A percentile compares a stretch with the other conserved stretches of the same genome.
Conservation (phyloP, 2,329 filamentous ascomycete genomes). For the Xylaria sp. region DNA sequence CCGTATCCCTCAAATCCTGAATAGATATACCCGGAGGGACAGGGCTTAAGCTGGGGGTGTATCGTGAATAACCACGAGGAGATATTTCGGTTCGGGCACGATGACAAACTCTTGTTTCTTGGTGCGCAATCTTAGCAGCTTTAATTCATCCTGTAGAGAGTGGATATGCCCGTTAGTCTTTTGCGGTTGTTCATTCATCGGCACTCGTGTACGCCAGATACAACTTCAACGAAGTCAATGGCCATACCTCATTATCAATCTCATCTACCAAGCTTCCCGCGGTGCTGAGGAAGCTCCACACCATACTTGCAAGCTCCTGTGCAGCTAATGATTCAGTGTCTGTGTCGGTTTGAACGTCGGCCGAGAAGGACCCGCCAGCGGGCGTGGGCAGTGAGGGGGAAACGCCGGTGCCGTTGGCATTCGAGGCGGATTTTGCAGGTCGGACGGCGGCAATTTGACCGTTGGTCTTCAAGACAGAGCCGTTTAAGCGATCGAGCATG, state of each 20-base stretch:
- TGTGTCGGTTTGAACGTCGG: slow-evolving; percentile 54
- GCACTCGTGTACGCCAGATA: background rate
- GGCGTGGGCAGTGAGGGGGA: slow-evolving; percentile 44
- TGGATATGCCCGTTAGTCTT: slow-evolving; percentile 20
- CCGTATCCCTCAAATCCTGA: slow-evolving; percentile 4
- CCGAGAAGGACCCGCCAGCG: slow-evolving; percentile 55
- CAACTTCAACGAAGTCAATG: slow-evolving; percentile 5
- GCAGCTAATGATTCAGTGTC: slow-evolving; percentile 66
- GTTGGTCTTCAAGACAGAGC: slow-evolving; percentile 78
- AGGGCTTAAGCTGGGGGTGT: slow-evolving; percentile 71
- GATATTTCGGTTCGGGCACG: slow-evolving; percentile 81
- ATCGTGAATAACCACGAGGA: slow-evolving; percentile 83
- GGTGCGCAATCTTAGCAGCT: slow-evolving; percentile 79
- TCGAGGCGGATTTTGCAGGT: slow-evolving; percentile 50
- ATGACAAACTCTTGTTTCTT: slow-evolving; percentile 87
- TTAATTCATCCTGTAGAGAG: slow-evolving; percentile 73
- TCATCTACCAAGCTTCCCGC: slow-evolving; percentile 77
- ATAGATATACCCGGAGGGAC: background rate
- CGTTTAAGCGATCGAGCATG: slow-evolving; percentile 76
- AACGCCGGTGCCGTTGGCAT: slow-evolving; percentile 32
- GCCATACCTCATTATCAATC: slow-evolving; percentile 73
- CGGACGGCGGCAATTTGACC: slow-evolving; percentile 72
- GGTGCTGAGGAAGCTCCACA: slow-evolving; percentile 78
- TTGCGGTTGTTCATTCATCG: background rate
- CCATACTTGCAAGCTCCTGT: slow-evolving; percentile 78